Evolutionary conservation across 805 yeast genomes (phyloP).

Genomic region (Torulaspora delbrueckii): DNA sequence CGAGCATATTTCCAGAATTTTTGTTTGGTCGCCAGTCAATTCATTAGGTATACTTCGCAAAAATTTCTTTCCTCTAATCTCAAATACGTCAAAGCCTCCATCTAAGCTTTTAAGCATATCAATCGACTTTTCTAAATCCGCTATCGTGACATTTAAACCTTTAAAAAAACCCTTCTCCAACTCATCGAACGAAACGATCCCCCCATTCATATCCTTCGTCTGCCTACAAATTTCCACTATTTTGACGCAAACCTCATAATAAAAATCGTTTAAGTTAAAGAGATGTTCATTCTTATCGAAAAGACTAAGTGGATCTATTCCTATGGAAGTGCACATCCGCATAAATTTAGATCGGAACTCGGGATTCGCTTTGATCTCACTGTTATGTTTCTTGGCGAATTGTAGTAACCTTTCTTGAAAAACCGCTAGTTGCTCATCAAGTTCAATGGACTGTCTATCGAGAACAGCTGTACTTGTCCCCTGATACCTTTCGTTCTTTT

Average conservation of each 20-base stretch:
- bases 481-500: constrained; percentile 13
- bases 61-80: constrained; percentile 49
- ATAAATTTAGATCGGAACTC: constrained; percentile 68
- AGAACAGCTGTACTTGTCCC: constrained; percentile 24
- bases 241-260: constrained; percentile 64
- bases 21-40: constrained; percentile 61
- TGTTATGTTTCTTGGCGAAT: constrained; percentile 68
- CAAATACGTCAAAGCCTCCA: constrained; percentile 61
- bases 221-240: constrained; percentile 70
- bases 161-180: constrained; percentile 35
- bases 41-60: constrained; percentile 61
- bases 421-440: constrained; percentile 65
- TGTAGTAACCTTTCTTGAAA: constrained; percentile 73
- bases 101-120: constrained; percentile 54
- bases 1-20: constrained; percentile 69
- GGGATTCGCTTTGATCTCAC: constrained; percentile 58
- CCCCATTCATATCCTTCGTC: constrained; percentile 75
- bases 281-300: constrained; percentile 34
- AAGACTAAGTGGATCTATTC: constrained; percentile 70
- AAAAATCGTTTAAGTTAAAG: constrained; percentile 44
- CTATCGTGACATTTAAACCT: constrained; percentile 35
- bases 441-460: constrained; percentile 53
- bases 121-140: constrained; percentile 56
- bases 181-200: constrained; percentile 61
- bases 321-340: constrained; percentile 70